A percentile compares a stretch with the other conserved stretches of the same genome.
These are phyloP conservation scores for Emiliania huxleyi DNA, from an alignment of 78 protist genomes.

Conservation along the genomic window DNA sequence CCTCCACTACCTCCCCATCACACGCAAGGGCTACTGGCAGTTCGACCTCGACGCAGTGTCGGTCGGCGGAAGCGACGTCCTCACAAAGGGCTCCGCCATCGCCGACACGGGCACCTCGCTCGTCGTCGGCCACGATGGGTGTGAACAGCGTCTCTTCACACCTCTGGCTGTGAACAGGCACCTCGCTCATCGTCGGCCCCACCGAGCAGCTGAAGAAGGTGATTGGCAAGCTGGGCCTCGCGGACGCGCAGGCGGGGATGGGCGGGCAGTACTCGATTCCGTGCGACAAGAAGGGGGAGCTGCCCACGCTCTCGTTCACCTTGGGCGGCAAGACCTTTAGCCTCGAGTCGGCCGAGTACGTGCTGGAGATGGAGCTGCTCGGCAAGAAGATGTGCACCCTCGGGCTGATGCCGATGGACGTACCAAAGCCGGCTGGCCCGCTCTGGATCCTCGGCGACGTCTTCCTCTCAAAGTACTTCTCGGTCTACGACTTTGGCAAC, in stretches of 20 bases:
- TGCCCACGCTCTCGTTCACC: constrained; percentile 78
- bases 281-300: constrained; percentile 29
- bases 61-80: neutral
- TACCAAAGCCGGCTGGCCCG: constrained; percentile 64
- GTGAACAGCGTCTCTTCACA: no score
- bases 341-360: constrained; percentile 79
- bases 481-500: neutral
- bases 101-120: constrained; percentile 95
- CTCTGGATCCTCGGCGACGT: constrained; percentile 96
- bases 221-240: neutral
- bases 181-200: constrained; percentile 93
- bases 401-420: constrained; percentile 86
- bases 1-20: constrained; percentile 74
- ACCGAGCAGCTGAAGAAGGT: neutral
- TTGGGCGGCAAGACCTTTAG: constrained; percentile 73
- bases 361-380: constrained; percentile 61
- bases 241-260: neutral
- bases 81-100: constrained; percentile 65
- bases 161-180: constrained; percentile 92
- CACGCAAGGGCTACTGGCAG: constrained; percentile 80
- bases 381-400: constrained; percentile 71
- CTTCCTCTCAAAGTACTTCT: constrained; percentile 73
- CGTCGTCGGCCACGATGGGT: constrained; percentile 74
- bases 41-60: constrained; percentile 17
- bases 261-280: neutral